phyloP scores from a whole-genome alignment of 306 rosid species.

The Lablab purpureus region DNA sequence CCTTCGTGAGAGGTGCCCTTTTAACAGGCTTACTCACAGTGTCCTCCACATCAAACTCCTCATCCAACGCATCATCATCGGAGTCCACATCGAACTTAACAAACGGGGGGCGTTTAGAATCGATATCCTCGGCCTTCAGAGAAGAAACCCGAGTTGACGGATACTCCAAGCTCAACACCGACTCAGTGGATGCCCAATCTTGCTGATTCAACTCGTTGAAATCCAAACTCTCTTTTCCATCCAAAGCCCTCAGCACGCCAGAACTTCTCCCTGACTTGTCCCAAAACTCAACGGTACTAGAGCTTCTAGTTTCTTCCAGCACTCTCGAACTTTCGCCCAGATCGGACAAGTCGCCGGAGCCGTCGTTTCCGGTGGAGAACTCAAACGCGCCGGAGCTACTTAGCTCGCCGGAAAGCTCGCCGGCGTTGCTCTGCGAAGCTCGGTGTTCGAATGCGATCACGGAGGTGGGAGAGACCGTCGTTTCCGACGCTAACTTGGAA shows the following conservation, averaged over 20 bases:
- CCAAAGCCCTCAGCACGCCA: constrained; percentile 58
- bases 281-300: constrained; percentile 65
- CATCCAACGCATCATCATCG: constrained; percentile 61
- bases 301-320: constrained; percentile 52
- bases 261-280: constrained; percentile 65
- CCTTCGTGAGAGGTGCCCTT: constrained; percentile 72
- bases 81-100: constrained; percentile 75
- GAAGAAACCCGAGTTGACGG: constrained; percentile 95
- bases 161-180: constrained; percentile 84
- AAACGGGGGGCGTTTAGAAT: constrained; percentile 57
- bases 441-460: constrained; percentile 84
- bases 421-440: constrained; percentile 54
- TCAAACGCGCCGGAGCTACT: constrained; percentile 91
- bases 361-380: constrained; percentile 66
- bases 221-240: constrained; percentile 74
- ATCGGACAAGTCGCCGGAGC: constrained; percentile 79
- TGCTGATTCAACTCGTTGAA: constrained; percentile 68
- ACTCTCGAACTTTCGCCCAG: constrained; percentile 60
- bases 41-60: constrained; percentile 64
- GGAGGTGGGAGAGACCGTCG: constrained; percentile 79
- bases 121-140: constrained; percentile 64
- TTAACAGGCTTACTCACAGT: constrained; percentile 59
- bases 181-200: constrained; percentile 84
- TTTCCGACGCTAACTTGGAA: constrained; percentile 58
- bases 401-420: constrained; percentile 76